Evolutionary conservation across 495 filamentous ascomycete genomes (phyloP), one percentile per base, ranked within the genome.

Genomic region (Penicillium cinerascens): DNA sequence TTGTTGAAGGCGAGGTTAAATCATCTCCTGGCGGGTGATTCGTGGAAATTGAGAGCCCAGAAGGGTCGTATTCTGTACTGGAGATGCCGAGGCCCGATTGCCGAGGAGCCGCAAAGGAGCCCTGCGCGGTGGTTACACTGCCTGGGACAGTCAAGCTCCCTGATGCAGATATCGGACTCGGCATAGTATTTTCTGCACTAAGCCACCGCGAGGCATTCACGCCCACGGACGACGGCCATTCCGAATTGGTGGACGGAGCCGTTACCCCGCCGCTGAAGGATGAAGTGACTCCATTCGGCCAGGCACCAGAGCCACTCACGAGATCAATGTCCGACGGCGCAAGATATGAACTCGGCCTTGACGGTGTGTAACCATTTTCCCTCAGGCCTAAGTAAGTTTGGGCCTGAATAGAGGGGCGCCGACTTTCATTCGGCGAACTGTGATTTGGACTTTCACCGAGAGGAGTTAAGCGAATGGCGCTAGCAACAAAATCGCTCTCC

Each of bases 381-480:
- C 48, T n/a, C n/a, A n/a, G 53, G 22, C 47, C 29, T 48, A 61
- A 51, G 48, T 47, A 54, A 20, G 11, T 43, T 25, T 50, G 50
- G 2, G 50, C 27, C 22, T 56, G 60, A 8, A 53, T 50, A 21
- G 63, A 52, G 40, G 54, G 55, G 29, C 49, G 23, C 38, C 29
- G 52, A 17, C 49, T 42, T 18, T 47, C 56, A 9, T 63, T 39
- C 20, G 58, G 55, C 16, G 58, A 55, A 40, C 51, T 53, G 23
- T 54, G 52, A 15, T 53, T 52, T n/a, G 58, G 63, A 43, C 58
- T 61, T 4, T 55, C 49, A 41, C 49, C 54, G 16, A 58, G 54
- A 1, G 70, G 67, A 2, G 72, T 73, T 17, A 71, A 39, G 37
- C 67, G 65, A 49, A 75, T 69, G 0, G 63, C 68, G 29, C 59